Conservation (phyloP, 228 moss, liverwort and hornwort genomes). For the Sphagnum fallax region DNA sequence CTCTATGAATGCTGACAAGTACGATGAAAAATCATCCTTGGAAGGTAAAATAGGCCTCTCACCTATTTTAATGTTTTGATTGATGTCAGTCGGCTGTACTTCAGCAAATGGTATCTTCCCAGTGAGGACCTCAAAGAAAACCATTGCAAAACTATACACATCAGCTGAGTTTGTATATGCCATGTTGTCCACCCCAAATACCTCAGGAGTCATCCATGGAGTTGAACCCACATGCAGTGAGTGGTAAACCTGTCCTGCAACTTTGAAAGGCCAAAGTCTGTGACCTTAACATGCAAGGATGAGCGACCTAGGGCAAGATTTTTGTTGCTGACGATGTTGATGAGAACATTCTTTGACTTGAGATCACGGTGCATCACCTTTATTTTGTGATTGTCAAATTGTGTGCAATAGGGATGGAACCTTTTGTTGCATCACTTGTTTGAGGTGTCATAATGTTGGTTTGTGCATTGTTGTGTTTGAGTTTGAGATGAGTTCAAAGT, state of each 20-base stretch:
- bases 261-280: constrained; percentile 32
- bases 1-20: constrained; percentile 26
- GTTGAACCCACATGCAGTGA: constrained; percentile 2
- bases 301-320: constrained; percentile 16
- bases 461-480: too few species aligned
- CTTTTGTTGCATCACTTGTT: too few species aligned
- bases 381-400: background rate
- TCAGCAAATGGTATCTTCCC: constrained; percentile 28
- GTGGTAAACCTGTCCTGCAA: constrained; percentile 9
- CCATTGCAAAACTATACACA: constrained; percentile 53
- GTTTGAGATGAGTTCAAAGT: too few species aligned
- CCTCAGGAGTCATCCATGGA: constrained; percentile 35
- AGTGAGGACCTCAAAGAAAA: constrained; percentile 36
- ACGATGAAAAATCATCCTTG: constrained; percentile 14
- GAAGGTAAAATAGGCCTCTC: constrained; percentile 25
- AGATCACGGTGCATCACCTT: constrained; percentile 26
- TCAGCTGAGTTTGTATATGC: constrained; percentile 31
- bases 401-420: too few species aligned
- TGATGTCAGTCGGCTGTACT: constrained; percentile 12
- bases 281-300: constrained; percentile 27
- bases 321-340: constrained; percentile 11
- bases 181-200: constrained; percentile 9
- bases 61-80: constrained; percentile 26
- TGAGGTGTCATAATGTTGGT: too few species aligned
- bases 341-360: constrained; percentile 25